Percentiles rank a stretch among this genome's conserved stretches.
Conservation (phyloP, 441 rosid genomes). For the Arabidopsis lyrata region DNA sequence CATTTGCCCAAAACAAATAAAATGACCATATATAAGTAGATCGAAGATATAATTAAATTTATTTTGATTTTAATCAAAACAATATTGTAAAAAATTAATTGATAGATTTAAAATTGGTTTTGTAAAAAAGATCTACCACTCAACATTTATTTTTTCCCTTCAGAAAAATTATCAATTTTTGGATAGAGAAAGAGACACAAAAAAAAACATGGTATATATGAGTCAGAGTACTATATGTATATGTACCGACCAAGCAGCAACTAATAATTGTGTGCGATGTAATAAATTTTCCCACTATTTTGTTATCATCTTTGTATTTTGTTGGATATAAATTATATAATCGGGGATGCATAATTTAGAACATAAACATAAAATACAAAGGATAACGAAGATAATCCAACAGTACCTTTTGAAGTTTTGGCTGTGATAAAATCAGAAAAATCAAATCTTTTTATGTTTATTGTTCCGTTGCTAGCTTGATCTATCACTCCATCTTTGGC, state of each 20-base stretch:
- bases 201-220: background rate
- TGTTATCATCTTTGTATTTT: background rate
- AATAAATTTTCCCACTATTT: background rate
- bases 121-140: background rate
- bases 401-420: background rate
- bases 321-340: background rate
- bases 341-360: background rate
- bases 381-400: slow-evolving; percentile 21
- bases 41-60: background rate
- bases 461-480: slow-evolving; percentile 10
- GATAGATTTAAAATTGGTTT: background rate
- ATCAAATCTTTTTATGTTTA: background rate
- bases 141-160: background rate
- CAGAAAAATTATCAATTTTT: background rate
- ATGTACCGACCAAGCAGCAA: slow-evolving; percentile 10
- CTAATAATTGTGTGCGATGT: slow-evolving; percentile 7
- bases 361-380: slow-evolving; percentile 6
- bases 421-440: background rate
- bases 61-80: background rate
- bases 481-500: slow-evolving; percentile 5
- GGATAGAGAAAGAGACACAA: background rate
- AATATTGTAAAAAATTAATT: background rate
- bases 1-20: background rate
- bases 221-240: background rate
- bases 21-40: background rate